These are phyloP conservation scores for Dioscorea cayenensis DNA, from an alignment of 116 monocot genomes.

Conservation along the genomic window DNA sequence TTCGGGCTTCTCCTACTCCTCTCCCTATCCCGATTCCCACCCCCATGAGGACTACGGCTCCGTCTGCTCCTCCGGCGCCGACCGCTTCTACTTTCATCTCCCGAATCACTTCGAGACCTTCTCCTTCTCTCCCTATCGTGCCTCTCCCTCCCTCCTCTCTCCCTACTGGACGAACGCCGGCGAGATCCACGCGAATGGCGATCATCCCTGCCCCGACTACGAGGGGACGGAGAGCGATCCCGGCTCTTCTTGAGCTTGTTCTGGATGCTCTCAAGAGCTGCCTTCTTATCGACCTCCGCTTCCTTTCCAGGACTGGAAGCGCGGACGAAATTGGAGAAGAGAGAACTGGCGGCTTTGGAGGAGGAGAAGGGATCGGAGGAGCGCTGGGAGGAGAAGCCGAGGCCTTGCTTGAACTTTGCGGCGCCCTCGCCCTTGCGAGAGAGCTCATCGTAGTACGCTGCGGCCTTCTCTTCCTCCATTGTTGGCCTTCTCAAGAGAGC, in stretches of 20 bases:
- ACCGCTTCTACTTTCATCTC: conserved; percentile 2
- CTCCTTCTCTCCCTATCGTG: conserved; percentile 14
- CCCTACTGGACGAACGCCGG: no score
- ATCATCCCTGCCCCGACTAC: conserved; percentile 1
- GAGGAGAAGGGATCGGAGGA: conserved; percentile 29
- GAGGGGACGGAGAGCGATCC: conserved; percentile 1
- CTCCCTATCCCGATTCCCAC: neutral
- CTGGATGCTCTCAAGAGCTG: conserved; percentile 37
- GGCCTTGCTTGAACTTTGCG: conserved; percentile 85
- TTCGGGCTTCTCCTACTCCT: conserved; percentile 12
- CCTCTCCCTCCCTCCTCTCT: conserved; percentile 14
- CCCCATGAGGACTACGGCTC: neutral
- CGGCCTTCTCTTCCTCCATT: conserved; percentile 83
- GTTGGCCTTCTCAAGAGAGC: no score
- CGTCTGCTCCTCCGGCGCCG: conserved; percentile 5
- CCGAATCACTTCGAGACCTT: conserved; percentile 5
- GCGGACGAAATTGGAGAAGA: no score
- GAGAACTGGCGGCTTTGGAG: conserved; percentile 36
- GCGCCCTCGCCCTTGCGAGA: conserved; percentile 78
- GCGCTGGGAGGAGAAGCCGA: conserved; percentile 66
- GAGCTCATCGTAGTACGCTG: conserved; percentile 95
- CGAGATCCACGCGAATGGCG: neutral
- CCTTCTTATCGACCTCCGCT: conserved; percentile 8
- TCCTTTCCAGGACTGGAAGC: no score
- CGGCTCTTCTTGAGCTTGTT: conserved; percentile 41